phyloP scores from a whole-genome alignment of 257 asterid species.

The Nicotiana tomentosiformis region DNA sequence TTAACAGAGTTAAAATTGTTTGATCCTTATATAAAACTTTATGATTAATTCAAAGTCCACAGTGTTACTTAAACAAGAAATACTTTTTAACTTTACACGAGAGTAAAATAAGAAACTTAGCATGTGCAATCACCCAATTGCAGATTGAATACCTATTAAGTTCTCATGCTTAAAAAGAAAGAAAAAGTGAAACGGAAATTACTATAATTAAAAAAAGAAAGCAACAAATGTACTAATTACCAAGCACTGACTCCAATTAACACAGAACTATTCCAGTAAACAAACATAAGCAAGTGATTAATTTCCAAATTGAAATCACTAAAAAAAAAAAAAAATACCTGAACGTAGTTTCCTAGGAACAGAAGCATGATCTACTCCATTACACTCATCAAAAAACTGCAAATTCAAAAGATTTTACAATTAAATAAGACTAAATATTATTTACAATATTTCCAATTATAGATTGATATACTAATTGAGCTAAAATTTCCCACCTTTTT shows the following conservation, averaged over 20 bases:
- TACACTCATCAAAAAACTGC: slow-evolving; percentile 58
- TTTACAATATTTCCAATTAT: background rate
- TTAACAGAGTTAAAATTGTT: background rate
- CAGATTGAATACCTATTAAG: background rate
- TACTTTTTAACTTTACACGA: background rate
- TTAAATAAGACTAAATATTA: background rate
- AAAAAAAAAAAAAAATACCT: slow-evolving; percentile 37
- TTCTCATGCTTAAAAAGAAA: slow-evolving; percentile 10
- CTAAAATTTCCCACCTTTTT: slow-evolving; percentile 38
- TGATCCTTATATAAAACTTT: background rate
- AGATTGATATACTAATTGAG: background rate
- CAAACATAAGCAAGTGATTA: slow-evolving; percentile 13
- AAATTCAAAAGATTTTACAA: background rate
- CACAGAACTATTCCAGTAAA: slow-evolving; percentile 10
- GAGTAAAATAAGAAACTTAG: background rate
- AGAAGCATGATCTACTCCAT: slow-evolving; percentile 37
- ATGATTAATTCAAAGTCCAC: background rate
- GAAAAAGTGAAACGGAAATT: background rate
- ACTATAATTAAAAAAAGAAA: background rate
- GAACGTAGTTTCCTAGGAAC: slow-evolving; percentile 82
- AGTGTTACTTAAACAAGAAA: background rate
- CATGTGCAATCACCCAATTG: background rate
- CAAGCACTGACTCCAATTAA: background rate
- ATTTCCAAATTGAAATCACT: slow-evolving; percentile 14
- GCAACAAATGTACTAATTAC: slow-evolving; percentile 3